Conservation (phyloP, 2,329 filamentous ascomycete genomes). For the Delphinella strobiligena region DNA sequence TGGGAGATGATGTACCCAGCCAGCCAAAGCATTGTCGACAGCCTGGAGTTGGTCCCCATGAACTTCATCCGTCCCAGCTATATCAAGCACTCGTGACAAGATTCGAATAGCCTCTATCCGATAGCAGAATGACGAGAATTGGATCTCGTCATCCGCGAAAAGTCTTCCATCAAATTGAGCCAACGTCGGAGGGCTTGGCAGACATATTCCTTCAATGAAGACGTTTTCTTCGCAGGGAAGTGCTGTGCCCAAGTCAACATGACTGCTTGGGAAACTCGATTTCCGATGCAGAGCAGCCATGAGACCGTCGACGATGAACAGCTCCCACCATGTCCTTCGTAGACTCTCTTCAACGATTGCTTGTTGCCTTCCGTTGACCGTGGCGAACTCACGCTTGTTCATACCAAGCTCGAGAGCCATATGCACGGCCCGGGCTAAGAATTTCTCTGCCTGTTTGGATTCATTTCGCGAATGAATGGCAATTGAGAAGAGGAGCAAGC, state of each 20-base stretch:
- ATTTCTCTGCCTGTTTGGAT: constrained; percentile 53
- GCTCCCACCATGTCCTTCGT: constrained; percentile 83
- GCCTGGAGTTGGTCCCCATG: constrained; percentile 35
- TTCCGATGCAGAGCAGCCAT: constrained; percentile 66
- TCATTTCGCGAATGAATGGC: constrained; percentile 67
- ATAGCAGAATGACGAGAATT: constrained; percentile 77
- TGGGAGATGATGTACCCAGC: constrained; percentile 73
- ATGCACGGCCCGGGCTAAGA: constrained; percentile 56
- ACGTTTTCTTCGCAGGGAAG: constrained; percentile 77
- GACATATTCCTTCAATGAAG: constrained; percentile 36
- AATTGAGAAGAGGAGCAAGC: constrained; percentile 64
- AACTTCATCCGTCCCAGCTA: constrained; percentile 20
- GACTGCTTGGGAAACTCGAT: constrained; percentile 58
- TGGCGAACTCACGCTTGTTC: constrained; percentile 56
- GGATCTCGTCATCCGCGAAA: constrained; percentile 57
- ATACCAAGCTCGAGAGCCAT: constrained; percentile 67
- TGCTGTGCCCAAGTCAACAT: constrained; percentile 53
- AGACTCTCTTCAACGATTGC: constrained; percentile 68
- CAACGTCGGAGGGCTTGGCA: constrained; percentile 50
- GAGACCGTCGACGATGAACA: constrained; percentile 74
- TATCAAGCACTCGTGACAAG: constrained; percentile 59
- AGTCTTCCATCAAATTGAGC: constrained; percentile 65
- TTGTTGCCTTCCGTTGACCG: constrained; percentile 50
- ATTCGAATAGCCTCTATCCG: constrained; percentile 72
- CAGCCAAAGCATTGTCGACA: constrained; percentile 51